These are phyloP conservation scores for Aspergillus incahuasiensis DNA, from an alignment of 495 filamentous ascomycete species.

Conservation along the genomic window DNA sequence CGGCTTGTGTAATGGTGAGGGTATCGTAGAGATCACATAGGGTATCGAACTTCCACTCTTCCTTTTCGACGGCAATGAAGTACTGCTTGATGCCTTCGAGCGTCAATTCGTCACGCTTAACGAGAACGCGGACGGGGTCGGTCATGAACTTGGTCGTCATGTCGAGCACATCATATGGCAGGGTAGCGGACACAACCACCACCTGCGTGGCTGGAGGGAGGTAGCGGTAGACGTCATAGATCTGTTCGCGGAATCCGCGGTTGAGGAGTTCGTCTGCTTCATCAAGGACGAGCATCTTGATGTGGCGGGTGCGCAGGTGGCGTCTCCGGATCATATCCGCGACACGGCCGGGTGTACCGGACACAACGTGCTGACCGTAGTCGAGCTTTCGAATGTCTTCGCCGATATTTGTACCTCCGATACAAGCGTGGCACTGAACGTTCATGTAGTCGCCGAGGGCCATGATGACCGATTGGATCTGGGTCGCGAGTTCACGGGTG, in stretches of 20 bases:
- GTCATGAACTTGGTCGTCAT: slow-evolving; percentile 99
- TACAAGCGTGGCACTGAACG: slow-evolving; percentile 97
- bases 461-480: slow-evolving; percentile 97
- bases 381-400: slow-evolving; percentile 97
- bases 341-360: slow-evolving; percentile 91
- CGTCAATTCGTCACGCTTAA: slow-evolving; percentile 98
- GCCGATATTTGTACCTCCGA: slow-evolving; percentile 94
- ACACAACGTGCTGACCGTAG: slow-evolving; percentile 95
- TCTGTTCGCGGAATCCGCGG: slow-evolving; percentile 96
- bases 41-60: slow-evolving; percentile 99
- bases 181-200: slow-evolving; percentile 93
- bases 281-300: slow-evolving; percentile 99
- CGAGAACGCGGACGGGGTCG: slow-evolving; percentile 95
- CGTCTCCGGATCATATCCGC: slow-evolving; percentile 99
- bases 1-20: slow-evolving; percentile 96
- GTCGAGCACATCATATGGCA: slow-evolving; percentile 96
- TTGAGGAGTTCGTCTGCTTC: slow-evolving; percentile 92
- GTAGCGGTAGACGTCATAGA: slow-evolving; percentile 98
- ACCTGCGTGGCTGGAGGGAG: slow-evolving; percentile 95
- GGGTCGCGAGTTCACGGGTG: slow-evolving; percentile 93
- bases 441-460: slow-evolving; percentile 99
- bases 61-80: slow-evolving; percentile 98
- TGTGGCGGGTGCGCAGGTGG: slow-evolving; percentile 84
- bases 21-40: slow-evolving; percentile 99
- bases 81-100: slow-evolving; percentile 98